Evolutionary conservation across 345 rosid species (phyloP).

Genomic region (Citropsis articulata): DNA sequence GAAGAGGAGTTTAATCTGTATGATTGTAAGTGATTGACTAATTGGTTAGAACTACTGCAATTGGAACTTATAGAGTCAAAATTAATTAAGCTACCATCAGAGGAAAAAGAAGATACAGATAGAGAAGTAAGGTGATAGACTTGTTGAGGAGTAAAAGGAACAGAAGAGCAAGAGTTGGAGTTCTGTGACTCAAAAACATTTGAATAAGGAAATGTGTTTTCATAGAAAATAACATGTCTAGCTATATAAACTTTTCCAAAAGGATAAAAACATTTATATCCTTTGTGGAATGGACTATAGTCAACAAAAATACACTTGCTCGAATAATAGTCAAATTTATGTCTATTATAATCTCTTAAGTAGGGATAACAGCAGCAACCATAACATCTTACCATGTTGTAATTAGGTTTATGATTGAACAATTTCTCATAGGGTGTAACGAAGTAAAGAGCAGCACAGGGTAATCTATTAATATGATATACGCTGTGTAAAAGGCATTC

Average conservation of each 20-base stretch:
- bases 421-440: not conserved
- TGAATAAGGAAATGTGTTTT: too few relatives aligned
- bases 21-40: fast-evolving
- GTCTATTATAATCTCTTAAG: too few relatives aligned
- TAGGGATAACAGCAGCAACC: not conserved
- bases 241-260: fast-evolving
- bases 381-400: not conserved
- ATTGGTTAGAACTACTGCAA: not conserved
- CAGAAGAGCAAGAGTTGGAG: too few relatives aligned
- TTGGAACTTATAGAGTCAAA: not conserved
- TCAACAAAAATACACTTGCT: not conserved
- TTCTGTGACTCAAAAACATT: too few relatives aligned
- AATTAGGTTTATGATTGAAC: too few relatives aligned
- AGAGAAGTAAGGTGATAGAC: fast-evolving
- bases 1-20: too few relatives aligned
- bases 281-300: not conserved
- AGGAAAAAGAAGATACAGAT: fast-evolving
- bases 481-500: not conserved
- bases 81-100: not conserved
- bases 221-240: not conserved
- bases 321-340: too few relatives aligned
- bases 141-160: too few relatives aligned
- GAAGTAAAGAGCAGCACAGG: fast-evolving
- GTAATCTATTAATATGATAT: not conserved
- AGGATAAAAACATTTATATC: too few relatives aligned